Evolutionary conservation across 306 rosid species (phyloP), one percentile per base, ranked within the genome.

Genomic region (Quercus glauca): DNA sequence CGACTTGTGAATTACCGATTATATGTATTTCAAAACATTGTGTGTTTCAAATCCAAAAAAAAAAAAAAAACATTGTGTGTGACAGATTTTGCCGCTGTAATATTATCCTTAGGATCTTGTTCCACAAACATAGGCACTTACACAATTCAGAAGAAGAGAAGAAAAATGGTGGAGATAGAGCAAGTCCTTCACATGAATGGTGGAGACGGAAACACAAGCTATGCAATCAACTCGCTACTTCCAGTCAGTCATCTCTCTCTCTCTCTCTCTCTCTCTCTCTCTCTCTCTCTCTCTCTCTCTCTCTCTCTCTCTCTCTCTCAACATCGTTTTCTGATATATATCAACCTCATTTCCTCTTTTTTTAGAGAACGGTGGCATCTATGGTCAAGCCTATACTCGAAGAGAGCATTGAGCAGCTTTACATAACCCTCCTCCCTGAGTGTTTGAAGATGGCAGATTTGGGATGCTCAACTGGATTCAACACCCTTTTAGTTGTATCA

Each of bases 401-500:
- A 41, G 83, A 81, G 41, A 15, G 71, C 21, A 64, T 82, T 6
- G 79, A 15, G 55, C 52, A 23, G 79, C 25, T 76, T 4, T 76
- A 49, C 18, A 1, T 59, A 8, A 31, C 63, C 3, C 23, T 5
- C 8, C 1, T 25, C 37, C 86, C 88, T 3, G 69, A 67, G 0
- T 85, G 86, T 80, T 89, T 41, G 45, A 41, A 41, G 11, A 41
- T 41, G 45, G 45, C 3, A 41, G 45, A 41, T 41, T 8, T 41
- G 9, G 92, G 92, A 1, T 86, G 92, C 70, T 86, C 90, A 33
- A 82, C 81, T 0, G 87, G 45, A 41, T 41, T 0, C 45, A 41
- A 41, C 45, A 8, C 45, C 45, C 45, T 41, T 41, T 41, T 8
- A 41, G 45, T 41, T 41, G 45, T 41, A 41, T 41, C 45, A 41